A percentile compares a stretch with the other conserved stretches of the same genome.
Evolutionary conservation across 768 basidiomycete species (phyloP).

Genomic region (Mycena crocata): DNA sequence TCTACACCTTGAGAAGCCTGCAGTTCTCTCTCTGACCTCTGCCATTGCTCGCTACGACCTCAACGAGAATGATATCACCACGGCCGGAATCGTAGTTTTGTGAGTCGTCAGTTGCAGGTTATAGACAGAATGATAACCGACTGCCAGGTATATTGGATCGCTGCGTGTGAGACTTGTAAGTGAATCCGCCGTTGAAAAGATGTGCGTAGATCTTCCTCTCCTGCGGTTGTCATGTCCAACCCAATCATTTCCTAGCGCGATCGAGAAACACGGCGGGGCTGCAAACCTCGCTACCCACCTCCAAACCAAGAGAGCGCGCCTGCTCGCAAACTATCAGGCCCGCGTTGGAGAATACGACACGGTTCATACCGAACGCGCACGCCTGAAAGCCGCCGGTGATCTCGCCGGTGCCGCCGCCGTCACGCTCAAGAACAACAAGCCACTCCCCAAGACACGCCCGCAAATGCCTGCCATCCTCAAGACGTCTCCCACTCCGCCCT

Average conservation of each 20-base stretch:
- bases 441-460: constrained; percentile 10
- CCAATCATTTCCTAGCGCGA: not conserved
- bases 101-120: no score
- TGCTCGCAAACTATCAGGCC: constrained; percentile 1
- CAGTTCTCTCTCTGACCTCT: no score
- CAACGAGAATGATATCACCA: no score
- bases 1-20: no score
- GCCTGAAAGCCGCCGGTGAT: not conserved
- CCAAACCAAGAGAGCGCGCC: not conserved
- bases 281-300: not conserved
- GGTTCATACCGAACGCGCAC: not conserved
- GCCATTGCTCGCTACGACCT: no score
- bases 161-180: constrained; percentile 5
- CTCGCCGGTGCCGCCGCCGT: constrained; percentile 1
- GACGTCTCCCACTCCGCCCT: not conserved
- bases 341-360: constrained; percentile 5
- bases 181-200: not conserved
- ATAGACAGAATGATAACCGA: no score
- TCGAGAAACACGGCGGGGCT: constrained; percentile 10
- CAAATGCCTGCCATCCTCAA: constrained; percentile 9
- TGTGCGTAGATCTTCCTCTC: constrained; percentile 8
- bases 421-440: constrained; percentile 11
- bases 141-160: no score
- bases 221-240: not conserved
- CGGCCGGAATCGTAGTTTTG: no score